A percentile compares a stretch with the other conserved stretches of the same genome.
Conservation (phyloP, 768 basidiomycete species). For the Mycena latifolia region DNA sequence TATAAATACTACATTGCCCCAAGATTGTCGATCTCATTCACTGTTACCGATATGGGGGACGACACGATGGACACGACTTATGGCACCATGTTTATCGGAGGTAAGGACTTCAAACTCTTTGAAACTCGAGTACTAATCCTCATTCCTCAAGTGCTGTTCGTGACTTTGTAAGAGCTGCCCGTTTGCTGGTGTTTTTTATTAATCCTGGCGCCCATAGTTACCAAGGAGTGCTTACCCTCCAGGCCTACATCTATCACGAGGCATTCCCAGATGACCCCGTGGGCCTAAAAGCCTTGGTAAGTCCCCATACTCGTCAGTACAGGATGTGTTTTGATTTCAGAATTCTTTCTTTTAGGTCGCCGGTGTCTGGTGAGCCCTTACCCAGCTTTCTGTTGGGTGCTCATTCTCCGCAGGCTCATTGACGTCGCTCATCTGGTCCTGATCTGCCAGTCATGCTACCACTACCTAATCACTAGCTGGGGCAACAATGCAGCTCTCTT, state of each 20-base stretch:
- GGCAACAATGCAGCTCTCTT: conserved; percentile 19
- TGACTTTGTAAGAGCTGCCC: conserved; percentile 39
- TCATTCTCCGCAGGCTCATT: conserved; percentile 14
- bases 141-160: conserved; percentile 32
- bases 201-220: conserved; percentile 20
- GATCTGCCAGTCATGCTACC: conserved; percentile 28
- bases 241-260: conserved; percentile 27
- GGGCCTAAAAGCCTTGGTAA: no score
- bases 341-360: conserved; percentile 2
- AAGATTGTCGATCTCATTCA: no score
- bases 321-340: no score
- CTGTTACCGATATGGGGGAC: no score
- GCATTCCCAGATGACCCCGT: conserved; percentile 16
- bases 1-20: no score
- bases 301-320: not conserved
- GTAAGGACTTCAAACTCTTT: conserved; percentile 13
- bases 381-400: no score
- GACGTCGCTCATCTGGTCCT: conserved; percentile 29
- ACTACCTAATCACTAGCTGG: conserved; percentile 31
- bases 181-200: no score
- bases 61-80: no score
- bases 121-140: not conserved
- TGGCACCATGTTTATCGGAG: conserved; percentile 28
- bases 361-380: conserved; percentile 8
- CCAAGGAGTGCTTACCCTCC: conserved; percentile 22